Evolutionary conservation across 331 rosid genomes (phyloP).

Genomic region (Malus hybrid): DNA sequence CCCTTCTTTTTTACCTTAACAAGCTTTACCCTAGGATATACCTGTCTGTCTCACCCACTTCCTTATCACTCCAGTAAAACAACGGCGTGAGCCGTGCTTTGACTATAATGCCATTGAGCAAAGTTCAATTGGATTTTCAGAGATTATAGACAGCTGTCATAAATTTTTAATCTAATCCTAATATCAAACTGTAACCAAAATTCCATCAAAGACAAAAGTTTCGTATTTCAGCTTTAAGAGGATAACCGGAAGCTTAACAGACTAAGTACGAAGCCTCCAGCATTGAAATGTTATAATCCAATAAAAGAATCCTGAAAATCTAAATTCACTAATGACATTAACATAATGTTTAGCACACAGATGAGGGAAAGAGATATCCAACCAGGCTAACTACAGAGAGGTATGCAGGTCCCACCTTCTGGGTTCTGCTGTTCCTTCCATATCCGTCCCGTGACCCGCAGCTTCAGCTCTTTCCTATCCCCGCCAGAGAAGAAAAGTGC

Average conservation of each 20-base stretch:
- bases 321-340: conserved; percentile 23
- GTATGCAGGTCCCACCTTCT: conserved; percentile 49
- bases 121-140: no score
- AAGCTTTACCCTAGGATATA: neutral
- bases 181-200: neutral
- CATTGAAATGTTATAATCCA: neutral
- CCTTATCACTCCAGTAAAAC: neutral
- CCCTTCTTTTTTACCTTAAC: neutral
- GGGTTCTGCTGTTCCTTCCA: conserved; percentile 76
- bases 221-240: neutral
- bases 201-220: neutral
- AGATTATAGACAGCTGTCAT: neutral
- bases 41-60: neutral
- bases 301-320: conserved; percentile 12
- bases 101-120: neutral
- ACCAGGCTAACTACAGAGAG: conserved; percentile 43
- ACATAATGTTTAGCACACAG: conserved; percentile 9
- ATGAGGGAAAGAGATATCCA: conserved; percentile 5
- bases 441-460: conserved; percentile 63
- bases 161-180: neutral
- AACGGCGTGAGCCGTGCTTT: neutral
- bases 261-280: neutral
- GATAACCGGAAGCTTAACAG: conserved; percentile 2
- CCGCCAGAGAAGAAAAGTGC: conserved; percentile 32
- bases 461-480: conserved; percentile 68